Base-by-base conservation (phyloP, 192 early-diverging fungal species). In the Coemansia sp. region DNA sequence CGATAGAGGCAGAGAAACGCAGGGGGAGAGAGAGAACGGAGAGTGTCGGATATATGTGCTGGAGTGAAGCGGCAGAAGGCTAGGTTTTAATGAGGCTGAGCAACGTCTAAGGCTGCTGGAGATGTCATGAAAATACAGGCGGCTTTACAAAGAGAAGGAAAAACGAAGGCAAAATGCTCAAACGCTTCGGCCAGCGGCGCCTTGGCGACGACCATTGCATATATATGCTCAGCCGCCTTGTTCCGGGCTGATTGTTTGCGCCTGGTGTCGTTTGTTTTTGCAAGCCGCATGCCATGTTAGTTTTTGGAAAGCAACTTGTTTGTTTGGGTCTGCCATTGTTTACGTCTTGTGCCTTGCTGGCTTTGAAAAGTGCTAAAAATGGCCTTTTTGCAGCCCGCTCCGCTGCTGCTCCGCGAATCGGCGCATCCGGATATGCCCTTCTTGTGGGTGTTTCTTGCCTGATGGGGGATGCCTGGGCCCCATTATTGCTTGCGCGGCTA, bases 51-150 rank as follows among this genome's bases (percentile, higher is more conserved):
- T 59, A 41, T 59, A 59, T 59, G 57, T 0, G 56, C 9, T 37
- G 9, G 21, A 56, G 56, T 4, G 56, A 26, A 6, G 23, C 64
- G 64, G 39, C 48, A 39, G 56, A 60, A 44, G 54, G 53, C 47
- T 39, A 69, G 65, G 59, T 63, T 50, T 65, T 37, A 75, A 68
- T 68, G 77, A 68, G 76, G 76, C 76, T 72, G 76, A 70, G 76
- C 65, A 68, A 56, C 21, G 56, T 37, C 32, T 26, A 19, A 15
- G 37, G 56, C 12, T 16, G 64, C 61, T 42, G 70, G 53, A 42
- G 58, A 66, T 56, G 41, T 32, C 53, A 72, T 67, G 37, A 67
- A 47, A 47, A 50, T 63, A 63, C 64, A 61, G 50, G 43, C 44
- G 16, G 45, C 13, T 43, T 45, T 32, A 71, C 37, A 48, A 58